Conservation (phyloP, 2,329 filamentous ascomycete genomes). For the Nemania abortiva region DNA sequence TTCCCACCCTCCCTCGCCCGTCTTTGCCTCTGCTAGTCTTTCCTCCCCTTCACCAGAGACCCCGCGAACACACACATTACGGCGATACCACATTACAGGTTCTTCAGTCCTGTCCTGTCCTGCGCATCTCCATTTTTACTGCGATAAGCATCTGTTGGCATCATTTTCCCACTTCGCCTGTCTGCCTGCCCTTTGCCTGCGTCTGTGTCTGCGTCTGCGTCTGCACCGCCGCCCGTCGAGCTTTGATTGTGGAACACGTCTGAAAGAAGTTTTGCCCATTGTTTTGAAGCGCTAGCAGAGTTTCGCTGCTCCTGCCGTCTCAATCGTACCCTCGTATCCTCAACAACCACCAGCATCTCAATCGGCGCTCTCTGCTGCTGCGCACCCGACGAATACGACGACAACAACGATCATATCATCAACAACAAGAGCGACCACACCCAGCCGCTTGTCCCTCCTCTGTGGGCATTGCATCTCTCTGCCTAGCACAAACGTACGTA, state of each 20-base stretch:
- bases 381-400: slow-evolving; percentile 25
- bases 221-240: slow-evolving; percentile 31
- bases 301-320: slow-evolving; percentile 33
- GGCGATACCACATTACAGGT: slow-evolving; percentile 43
- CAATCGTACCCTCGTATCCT: slow-evolving; percentile 21
- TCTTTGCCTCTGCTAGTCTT: slow-evolving; percentile 35
- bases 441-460: slow-evolving; percentile 12
- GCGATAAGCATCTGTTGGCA: slow-evolving; percentile 45
- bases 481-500: slow-evolving; percentile 35
- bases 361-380: slow-evolving; percentile 15
- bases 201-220: slow-evolving; percentile 30
- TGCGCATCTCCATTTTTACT: slow-evolving; percentile 42
- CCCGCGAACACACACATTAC: slow-evolving; percentile 48
- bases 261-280: slow-evolving; percentile 40
- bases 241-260: slow-evolving; percentile 36
- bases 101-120: slow-evolving; percentile 30
- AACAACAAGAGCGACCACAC: slow-evolving; percentile 21
- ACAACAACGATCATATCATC: slow-evolving; percentile 13
- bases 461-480: slow-evolving; percentile 33
- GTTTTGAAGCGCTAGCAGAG: slow-evolving; percentile 38
- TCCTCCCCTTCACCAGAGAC: slow-evolving; percentile 34
- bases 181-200: slow-evolving; percentile 15
- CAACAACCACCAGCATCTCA: not conserved
- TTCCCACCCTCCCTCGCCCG: slow-evolving; percentile 37
- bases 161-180: slow-evolving; percentile 27